Evolutionary conservation across 768 basidiomycete species (phyloP), one percentile per base, ranked within the genome.

Genomic region (Russula virescens): DNA sequence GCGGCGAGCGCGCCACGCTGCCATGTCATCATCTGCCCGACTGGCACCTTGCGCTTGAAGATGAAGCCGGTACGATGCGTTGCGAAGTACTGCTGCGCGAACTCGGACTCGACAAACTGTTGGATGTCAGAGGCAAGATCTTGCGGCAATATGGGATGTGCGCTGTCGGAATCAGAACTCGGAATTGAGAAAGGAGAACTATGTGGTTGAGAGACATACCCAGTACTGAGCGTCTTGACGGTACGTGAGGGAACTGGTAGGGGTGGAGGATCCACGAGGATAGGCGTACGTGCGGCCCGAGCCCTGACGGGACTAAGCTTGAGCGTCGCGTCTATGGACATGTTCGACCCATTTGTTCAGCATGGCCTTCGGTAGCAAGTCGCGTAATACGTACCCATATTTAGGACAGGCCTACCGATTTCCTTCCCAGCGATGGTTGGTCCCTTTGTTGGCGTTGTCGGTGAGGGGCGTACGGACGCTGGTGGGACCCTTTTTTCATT

Each of bases 11-110:
- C 85, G 0, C 80, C 69, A 83, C 88, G 55, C 73, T 96, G 94
- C 91, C 93, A 96, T 52, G 83, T 80, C 90, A 97, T 94, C 75
- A 96, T 82, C 70, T 91, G 87, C 25, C 81, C 85, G 4, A 96
- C 83, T 1, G 94, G 93, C 2, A 96, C 83, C 63, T 80, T 84
- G 50, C 92, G 81, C 64, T 83, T 81, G 74, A 94, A 94, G 61
- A 94, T 87, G 70, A 96, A 87, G 0, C 94, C 94, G 9, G 85
- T 89, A n/a, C 87, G 83, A 69, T 94, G 91, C 1, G 86, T 93
- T 19, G 93, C 90, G 71, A 98, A 95, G 72, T 95, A 96, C 67
- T 86, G 87, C 50, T 79, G 80, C 40, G 94, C 92, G 72, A 89
- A 97, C 42, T 92, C 88, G 0, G 88, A 88, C 69, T 91, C 84